Evolutionary conservation across 2,329 filamentous ascomycete genomes (phyloP), one percentile per base, ranked within the genome.

Genomic region (Hypoxylon sp.): DNA sequence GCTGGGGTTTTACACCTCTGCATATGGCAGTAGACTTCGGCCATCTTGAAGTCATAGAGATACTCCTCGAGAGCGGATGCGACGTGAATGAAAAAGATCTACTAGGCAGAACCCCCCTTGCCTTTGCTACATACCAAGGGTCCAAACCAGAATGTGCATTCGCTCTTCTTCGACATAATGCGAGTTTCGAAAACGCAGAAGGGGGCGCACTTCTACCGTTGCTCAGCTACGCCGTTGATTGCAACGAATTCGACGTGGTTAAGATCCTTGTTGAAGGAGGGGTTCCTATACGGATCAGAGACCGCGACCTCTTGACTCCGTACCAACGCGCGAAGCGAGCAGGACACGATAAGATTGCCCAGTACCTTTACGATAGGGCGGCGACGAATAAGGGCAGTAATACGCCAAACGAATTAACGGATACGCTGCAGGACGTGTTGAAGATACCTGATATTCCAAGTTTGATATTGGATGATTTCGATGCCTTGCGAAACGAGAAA

Each of bases 241-340:
- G 16, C 21, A 35, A 35, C 7, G 32, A 35, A 17, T 11, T 35
- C 5, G 32, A 35, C 8, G 17, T 21, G 9, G 32, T 35, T 7
- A 35, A 35, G n/a, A 35, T 21, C 5, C 17, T 35, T 20, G 32
- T 35, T 3, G 32, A 35, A n/a, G 17, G 32, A 35, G 32, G 32
- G 2, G 32, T 35, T 6, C 32, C 32, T 5, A 20, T 35, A 9
- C 32, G 21, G 17, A 35, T 35, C n/a, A n/a, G 32, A 19, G 32
- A 35, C 8, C 32, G 32, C 9, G 32, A 35, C 13, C 32, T 21
- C 17, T 8, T 35, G 32, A 35, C 32, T 3, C 32, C 32, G 5
- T 35, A 35, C 7, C 32, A 35, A 35, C 32, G 32, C 11, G 32
- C 32, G 12, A 35, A 35, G 32, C 16, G 32, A 12, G 32, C 32